Base-by-base conservation (phyloP, 2,329 filamentous ascomycete species). In the Neodidymelliopsis sp. region DNA sequence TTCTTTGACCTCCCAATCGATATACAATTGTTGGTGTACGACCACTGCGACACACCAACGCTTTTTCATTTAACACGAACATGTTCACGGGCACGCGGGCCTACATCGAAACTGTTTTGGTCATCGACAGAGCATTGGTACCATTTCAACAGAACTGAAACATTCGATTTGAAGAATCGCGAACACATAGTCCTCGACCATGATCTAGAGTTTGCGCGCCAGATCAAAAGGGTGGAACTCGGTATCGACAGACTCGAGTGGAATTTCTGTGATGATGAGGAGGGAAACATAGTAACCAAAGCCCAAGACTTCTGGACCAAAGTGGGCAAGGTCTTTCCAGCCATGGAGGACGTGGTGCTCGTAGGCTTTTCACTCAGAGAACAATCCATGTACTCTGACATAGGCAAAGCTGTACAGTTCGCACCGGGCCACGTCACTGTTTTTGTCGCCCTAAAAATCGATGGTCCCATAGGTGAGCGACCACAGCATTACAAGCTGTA, bases 1-100 rank as follows among this genome's bases (percentile, higher is more conserved):
- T 59, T 67, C 38, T 27, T 66, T 13, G 53, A 45, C 31, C 57
- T 67, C 4, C 63, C 60, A 6, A 36, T 56, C 38, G 63, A 67
- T 34, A 46, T 65, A 20, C 60, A 64, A 35, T 54, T 62, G 49
- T 48, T 57, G 10, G 59, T 67, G 28, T 64, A 59, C 50, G 40
- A 43, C 16, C 48, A 43, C 20, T 60, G 59, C 38, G 42, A 52
- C 23, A 15, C 13, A 15, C 34, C 42, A 10, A 52, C 42, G 4
- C 23, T 52, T 7, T 52, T 46, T 6, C 37, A 43, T 4, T 27
- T 52, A 0, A 47, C 47, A 42, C 42, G 24, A 8, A 52, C 49
- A 19, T 52, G 49, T 27, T 38, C 37, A 27, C 37, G 15, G 6
- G 38, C 42, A 25, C 49, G 49, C 9, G 9, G 27, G 7, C 13